Conservation (phyloP, 257 asterid genomes). For the Cordia subcordata region DNA sequence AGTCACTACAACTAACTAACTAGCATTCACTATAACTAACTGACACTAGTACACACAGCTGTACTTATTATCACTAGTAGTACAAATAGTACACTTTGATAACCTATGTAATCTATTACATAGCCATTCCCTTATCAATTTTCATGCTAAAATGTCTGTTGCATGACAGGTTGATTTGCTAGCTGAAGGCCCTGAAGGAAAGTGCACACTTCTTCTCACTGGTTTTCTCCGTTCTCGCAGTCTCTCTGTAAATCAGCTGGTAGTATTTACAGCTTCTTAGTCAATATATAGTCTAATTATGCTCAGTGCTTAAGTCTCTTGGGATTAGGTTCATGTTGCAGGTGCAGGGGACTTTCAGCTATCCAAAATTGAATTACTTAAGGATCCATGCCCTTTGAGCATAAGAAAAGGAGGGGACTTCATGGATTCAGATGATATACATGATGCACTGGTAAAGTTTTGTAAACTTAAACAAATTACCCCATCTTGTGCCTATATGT, state of each 20-base stretch:
- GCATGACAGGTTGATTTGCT: conserved; percentile 55
- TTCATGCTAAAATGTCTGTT: conserved; percentile 7
- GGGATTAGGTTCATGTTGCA: conserved; percentile 83
- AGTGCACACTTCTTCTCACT: conserved; percentile 65
- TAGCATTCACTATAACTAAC: too few species aligned
- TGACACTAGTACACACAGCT: too few species aligned
- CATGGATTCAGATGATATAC: conserved; percentile 63
- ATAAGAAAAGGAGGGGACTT: conserved; percentile 53
- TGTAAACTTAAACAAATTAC: neutral
- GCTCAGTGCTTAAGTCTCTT: conserved; percentile 28
- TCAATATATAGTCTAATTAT: conserved; percentile 10
- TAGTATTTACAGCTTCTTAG: conserved; percentile 29
- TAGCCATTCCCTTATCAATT: too few species aligned
- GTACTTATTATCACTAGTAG: too few species aligned
- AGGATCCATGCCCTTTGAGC: conserved; percentile 75
- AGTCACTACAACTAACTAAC: too few species aligned
- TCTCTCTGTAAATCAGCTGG: conserved; percentile 93
- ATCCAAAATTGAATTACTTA: conserved; percentile 77
- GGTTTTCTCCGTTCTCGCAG: conserved; percentile 78
- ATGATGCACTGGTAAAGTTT: conserved; percentile 43
- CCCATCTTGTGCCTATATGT: neutral
- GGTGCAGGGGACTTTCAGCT: conserved; percentile 96
- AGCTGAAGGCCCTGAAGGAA: conserved; percentile 47
- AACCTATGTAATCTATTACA: too few species aligned
- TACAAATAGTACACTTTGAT: too few species aligned